Conservation (phyloP, 208 protist genomes). For the Trypanosoma cruzi region DNA sequence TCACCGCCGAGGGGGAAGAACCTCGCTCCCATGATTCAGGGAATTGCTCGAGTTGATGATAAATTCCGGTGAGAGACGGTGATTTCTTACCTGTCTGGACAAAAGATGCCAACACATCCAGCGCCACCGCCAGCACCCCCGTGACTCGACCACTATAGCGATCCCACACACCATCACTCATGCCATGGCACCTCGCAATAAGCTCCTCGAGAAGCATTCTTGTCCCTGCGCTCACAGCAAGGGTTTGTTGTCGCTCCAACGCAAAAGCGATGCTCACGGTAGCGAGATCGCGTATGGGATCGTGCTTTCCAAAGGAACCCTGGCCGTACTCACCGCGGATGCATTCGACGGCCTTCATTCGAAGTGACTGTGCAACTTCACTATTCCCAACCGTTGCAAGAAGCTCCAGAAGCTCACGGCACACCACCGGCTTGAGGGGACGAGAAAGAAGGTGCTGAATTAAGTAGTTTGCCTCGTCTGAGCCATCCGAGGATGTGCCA, state of each 20-base stretch:
- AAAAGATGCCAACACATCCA: slow-evolving; percentile 21
- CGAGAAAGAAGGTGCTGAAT: slow-evolving; percentile 17
- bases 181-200: slow-evolving; percentile 14
- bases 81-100: background rate
- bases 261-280: slow-evolving; percentile 16
- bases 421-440: background rate
- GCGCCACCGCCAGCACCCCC: slow-evolving; percentile 18
- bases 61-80: background rate
- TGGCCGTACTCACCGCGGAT: background rate
- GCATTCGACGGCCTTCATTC: slow-evolving; percentile 9
- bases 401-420: slow-evolving; percentile 21
- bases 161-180: slow-evolving; percentile 8
- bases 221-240: background rate
- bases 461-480: slow-evolving; percentile 14
- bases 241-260: slow-evolving; percentile 15
- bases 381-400: slow-evolving; percentile 4
- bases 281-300: background rate
- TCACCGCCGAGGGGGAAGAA: background rate
- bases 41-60: slow-evolving; percentile 12
- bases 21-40: slow-evolving; percentile 25
- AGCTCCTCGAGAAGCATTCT: slow-evolving; percentile 2
- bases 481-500: background rate
- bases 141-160: slow-evolving; percentile 21
- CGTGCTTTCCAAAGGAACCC: background rate
- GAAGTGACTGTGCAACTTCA: slow-evolving; percentile 15